Conservation (phyloP, 192 early-diverging fungal genomes). For the Cladochytrium replicatum region DNA sequence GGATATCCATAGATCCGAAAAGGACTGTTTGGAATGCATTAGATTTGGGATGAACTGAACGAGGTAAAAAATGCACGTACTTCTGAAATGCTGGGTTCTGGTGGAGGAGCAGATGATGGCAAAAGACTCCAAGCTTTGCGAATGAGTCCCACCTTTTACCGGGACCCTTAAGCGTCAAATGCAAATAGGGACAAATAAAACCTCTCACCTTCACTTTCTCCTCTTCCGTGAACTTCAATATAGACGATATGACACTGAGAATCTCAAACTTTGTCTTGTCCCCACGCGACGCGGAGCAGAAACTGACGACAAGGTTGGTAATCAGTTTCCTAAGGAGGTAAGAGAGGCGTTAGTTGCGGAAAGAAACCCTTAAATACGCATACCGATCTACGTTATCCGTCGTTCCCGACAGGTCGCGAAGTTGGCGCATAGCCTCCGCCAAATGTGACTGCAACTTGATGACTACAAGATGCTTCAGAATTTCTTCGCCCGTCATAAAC, state of each 20-base stretch:
- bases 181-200: not conserved
- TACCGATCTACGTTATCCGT: constrained; percentile 68
- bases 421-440: constrained; percentile 79
- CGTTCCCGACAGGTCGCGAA: constrained; percentile 72
- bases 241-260: constrained; percentile 77
- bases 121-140: constrained; percentile 43
- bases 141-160: constrained; percentile 64
- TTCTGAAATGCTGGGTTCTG: not conserved
- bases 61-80: not conserved
- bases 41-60: not conserved
- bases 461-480: constrained; percentile 28
- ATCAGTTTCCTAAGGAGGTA: constrained; percentile 59
- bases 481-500: not conserved
- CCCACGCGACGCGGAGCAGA: constrained; percentile 72
- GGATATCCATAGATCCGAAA: constrained; percentile 43
- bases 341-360: not conserved
- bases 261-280: constrained; percentile 89
- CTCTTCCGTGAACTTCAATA: constrained; percentile 78
- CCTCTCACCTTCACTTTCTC: constrained; percentile 53
- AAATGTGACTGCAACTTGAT: constrained; percentile 83
- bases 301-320: constrained; percentile 81
- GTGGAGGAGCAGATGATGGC: constrained; percentile 10
- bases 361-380: constrained; percentile 18
- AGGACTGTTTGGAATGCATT: too few species aligned
- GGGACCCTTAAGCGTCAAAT: not conserved